Evolutionary conservation across 2,329 filamentous ascomycete genomes (phyloP).

Genomic region (Raffaelea deltoideospora): DNA sequence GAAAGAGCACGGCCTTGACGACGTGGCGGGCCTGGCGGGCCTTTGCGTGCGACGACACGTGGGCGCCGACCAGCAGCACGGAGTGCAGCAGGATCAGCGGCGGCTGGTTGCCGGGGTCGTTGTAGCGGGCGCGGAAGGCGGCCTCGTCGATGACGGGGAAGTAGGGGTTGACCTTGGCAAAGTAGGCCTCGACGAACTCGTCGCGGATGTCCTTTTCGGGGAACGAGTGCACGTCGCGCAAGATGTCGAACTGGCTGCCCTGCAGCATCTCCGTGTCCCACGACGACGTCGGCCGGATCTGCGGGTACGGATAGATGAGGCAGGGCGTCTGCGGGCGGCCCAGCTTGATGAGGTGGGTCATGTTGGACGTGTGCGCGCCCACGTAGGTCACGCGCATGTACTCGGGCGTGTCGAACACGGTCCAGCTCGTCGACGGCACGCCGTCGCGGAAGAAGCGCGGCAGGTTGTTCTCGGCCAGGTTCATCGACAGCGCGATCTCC

Average conservation of each 20-base stretch:
- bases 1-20: constrained; percentile 32
- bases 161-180: constrained; percentile 4
- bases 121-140: constrained; percentile 3
- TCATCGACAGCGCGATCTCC: constrained; percentile 4
- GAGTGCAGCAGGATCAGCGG: constrained; percentile 51
- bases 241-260: neutral
- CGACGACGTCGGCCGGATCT: constrained; percentile 3
- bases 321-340: constrained; percentile 4
- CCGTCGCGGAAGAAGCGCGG: constrained; percentile 6
- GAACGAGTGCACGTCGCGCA: constrained; percentile 4
- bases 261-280: neutral
- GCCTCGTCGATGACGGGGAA: constrained; percentile 7
- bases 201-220: constrained; percentile 6
- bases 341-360: constrained; percentile 5
- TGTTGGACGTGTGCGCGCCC: constrained; percentile 5
- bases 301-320: constrained; percentile 5
- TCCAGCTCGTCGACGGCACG: constrained; percentile 3
- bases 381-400: constrained; percentile 3
- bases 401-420: constrained; percentile 3
- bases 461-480: constrained; percentile 5
- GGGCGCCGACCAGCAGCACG: constrained; percentile 51
- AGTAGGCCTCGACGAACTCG: constrained; percentile 6
- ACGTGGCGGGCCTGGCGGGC: constrained; percentile 18
- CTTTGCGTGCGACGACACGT: constrained; percentile 23
- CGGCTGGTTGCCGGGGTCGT: constrained; percentile 2